Evolutionary conservation across 2,329 filamentous ascomycete genomes (phyloP), one percentile per base, ranked within the genome.

Genomic region (Aaosphaeria arxii): DNA sequence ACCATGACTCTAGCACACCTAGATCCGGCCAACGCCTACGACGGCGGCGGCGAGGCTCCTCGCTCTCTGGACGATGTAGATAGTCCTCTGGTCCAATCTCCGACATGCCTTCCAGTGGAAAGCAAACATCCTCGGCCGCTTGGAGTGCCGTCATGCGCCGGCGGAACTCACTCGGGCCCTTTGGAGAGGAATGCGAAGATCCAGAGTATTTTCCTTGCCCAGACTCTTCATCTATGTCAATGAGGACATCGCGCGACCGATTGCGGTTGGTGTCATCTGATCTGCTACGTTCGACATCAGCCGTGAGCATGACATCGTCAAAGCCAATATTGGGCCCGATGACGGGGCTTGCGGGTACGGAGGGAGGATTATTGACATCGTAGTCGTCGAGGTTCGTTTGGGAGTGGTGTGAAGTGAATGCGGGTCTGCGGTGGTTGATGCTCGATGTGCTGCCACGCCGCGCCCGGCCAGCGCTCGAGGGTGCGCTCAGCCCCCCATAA

Each of bases 81-180:
- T 75, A 75, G 43, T 94, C 89, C 42, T 95, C 90, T 31, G 92
- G 88, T 30, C 80, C 90, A 42, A 94, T 76, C 59, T 95, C 90
- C 0, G 89, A 94, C 71, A 91, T 79, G 5, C 78, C 84, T 46
- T 88, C 86, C 5, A 85, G 84, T 0, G 91, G 92, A 61, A 96
- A 96, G 73, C 94, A 96, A 1, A 97, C 91, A 71, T 97, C 94
- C 55, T 88, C 88, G 60, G 94, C 84, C 0, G 85, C 88, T 7
- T 85, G 78, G 9, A 86, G 55, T 9, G 43, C 43, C 4, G 67
- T 71, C 64, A 70, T 69, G 30, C 67, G 68, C 29, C 69, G 61
- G 11, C 59, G 58, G 43, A 70, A 57, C 5, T 64, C 63, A 40
- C 52, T 53, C 4, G 52, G 45, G 5, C 42, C 49, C 33, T 58